Evolutionary conservation across 176 grass and related monocot genomes (phyloP).

Genomic region (Aegilops sharonensis): DNA sequence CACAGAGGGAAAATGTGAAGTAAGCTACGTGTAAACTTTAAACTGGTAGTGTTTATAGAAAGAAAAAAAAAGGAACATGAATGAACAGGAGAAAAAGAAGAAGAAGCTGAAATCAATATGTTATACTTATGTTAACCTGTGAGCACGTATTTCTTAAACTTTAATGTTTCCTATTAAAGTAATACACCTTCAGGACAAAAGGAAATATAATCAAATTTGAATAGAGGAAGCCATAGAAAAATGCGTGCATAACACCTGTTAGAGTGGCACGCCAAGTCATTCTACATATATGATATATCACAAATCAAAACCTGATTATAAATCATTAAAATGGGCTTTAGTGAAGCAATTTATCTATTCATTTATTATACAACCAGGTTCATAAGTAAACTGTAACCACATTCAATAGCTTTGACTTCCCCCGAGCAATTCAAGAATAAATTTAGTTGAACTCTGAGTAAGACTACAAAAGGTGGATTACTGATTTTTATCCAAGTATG

Average conservation of each 20-base stretch:
- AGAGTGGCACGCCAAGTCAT: slow-evolving; percentile 1
- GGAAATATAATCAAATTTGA: neutral
- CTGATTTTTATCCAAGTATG: neutral
- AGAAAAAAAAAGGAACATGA: neutral
- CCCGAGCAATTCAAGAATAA: neutral
- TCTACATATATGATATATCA: neutral
- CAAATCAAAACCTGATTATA: neutral
- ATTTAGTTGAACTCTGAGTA: neutral
- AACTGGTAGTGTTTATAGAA: neutral
- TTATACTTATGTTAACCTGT: neutral
- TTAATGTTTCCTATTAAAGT: neutral
- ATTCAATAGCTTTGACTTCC: neutral
- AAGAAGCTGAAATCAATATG: neutral
- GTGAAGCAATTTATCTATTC: neutral
- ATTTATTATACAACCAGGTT: neutral
- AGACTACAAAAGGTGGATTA: neutral
- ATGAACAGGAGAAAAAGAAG: neutral
- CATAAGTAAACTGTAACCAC: neutral
- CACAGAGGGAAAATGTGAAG: neutral
- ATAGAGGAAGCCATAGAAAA: neutral
- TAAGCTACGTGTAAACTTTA: neutral
- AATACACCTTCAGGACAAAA: neutral
- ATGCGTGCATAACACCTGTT: neutral
- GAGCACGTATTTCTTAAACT: neutral
- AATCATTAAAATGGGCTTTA: neutral